A percentile compares a stretch with the other conserved stretches of the same genome.
phyloP scores from a whole-genome alignment of 176 grass and related monocot species.

The Triticum aestivum region IWGSC_CS_RefSeq_v2.1 NC_057806.1:646999569-647000068 shows the following conservation, averaged over 20 bases:
- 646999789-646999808: not conserved
- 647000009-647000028: not conserved
- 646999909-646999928: not conserved
- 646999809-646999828: not conserved
- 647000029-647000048: not conserved
- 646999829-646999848: not conserved
- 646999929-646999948: not conserved
- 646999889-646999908: not conserved
- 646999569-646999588: not conserved
- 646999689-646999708: not conserved
- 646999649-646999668: not conserved
- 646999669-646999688: conserved; percentile 12
- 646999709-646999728: not conserved
- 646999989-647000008: not conserved
- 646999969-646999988: not conserved
- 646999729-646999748: not conserved
- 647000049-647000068: not conserved
- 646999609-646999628: not conserved
- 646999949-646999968: not conserved
- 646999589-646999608: not conserved
- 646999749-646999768: conserved; percentile 21
- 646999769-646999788: conserved; percentile 1
- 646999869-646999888: not conserved
- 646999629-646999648: not conserved
- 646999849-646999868: not conserved